Evolutionary conservation across 768 basidiomycete species (phyloP).

Genomic region (Clitopilus hobsonii): DNA sequence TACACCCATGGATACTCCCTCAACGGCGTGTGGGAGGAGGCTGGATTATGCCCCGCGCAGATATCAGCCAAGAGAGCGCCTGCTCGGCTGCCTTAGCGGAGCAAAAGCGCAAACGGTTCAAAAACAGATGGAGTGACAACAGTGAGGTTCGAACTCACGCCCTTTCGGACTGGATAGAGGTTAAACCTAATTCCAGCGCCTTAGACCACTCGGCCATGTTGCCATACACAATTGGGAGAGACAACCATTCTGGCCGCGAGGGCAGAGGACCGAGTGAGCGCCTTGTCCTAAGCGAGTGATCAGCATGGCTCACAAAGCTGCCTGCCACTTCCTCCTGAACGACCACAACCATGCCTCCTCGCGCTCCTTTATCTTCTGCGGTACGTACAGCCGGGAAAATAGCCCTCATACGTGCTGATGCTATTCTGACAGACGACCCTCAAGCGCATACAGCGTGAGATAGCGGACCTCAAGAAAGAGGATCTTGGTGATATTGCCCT

Average conservation of each 20-base stretch:
- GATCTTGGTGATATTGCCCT: slow-evolving; percentile 73
- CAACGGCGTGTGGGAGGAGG: too few relatives aligned
- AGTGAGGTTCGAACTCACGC: slow-evolving; percentile 15
- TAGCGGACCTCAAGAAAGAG: slow-evolving; percentile 76
- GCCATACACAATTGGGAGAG: slow-evolving; percentile 13
- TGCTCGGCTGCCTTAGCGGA: too few relatives aligned
- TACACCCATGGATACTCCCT: too few relatives aligned
- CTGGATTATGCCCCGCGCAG: too few relatives aligned
- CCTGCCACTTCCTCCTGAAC: too few relatives aligned
- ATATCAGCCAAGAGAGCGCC: too few relatives aligned
- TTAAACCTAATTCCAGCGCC: slow-evolving; percentile 49
- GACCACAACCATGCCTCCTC: slow-evolving; percentile 19
- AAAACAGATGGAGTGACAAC: slow-evolving; percentile 6
- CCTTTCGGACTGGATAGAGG: slow-evolving; percentile 15
- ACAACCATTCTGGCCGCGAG: background rate
- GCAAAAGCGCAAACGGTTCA: background rate
- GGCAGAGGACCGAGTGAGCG: too few relatives aligned
- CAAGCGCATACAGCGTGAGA: slow-evolving; percentile 82
- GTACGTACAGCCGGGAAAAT: too few relatives aligned
- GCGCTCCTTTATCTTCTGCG: slow-evolving; percentile 15
- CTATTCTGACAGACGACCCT: slow-evolving; percentile 43
- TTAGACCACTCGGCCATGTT: slow-evolving; percentile 60
- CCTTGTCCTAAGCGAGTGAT: too few relatives aligned
- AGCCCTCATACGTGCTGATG: too few relatives aligned
- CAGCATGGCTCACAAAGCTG: too few relatives aligned